Conservation (phyloP, 2,329 filamentous ascomycete species). For the Aspergillus floridensis region DNA sequence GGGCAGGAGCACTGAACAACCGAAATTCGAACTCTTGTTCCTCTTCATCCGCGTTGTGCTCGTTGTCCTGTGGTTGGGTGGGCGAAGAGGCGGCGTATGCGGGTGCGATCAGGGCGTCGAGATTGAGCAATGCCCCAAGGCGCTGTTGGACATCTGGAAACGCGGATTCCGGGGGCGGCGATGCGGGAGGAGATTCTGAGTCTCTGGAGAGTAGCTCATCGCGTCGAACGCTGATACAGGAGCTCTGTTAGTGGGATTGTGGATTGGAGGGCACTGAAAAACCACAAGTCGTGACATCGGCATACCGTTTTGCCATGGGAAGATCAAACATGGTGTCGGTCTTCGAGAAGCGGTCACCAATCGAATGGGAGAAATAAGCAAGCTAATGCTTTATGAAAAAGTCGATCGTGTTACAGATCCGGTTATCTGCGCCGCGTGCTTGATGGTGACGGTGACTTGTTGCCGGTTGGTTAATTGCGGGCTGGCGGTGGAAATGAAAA, state of each 20-base stretch:
- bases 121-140: constrained; percentile 33
- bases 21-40: constrained; percentile 47
- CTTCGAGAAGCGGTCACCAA: too few relatives aligned
- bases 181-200: constrained; percentile 32
- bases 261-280: not conserved
- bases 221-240: constrained; percentile 32
- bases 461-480: not conserved
- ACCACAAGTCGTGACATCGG: not conserved
- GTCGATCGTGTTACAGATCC: not conserved
- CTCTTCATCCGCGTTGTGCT: constrained; percentile 29
- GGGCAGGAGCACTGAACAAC: constrained; percentile 36
- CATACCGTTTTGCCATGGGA: constrained; percentile 38
- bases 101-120: constrained; percentile 26
- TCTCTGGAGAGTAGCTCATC: constrained; percentile 33
- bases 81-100: not conserved
- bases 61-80: constrained; percentile 5
- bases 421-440: not conserved
- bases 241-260: not conserved
- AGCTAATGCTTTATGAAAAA: too few relatives aligned
- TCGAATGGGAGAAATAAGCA: too few relatives aligned
- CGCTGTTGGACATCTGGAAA: constrained; percentile 31
- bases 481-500: constrained; percentile 10
- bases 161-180: constrained; percentile 26
- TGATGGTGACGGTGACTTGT: not conserved
- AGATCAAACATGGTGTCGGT: constrained; percentile 34